These are phyloP conservation scores for Ceratobasidium theobromae DNA, from an alignment of 1,284 basidiomycete genomes.

Conservation along the genomic window DNA sequence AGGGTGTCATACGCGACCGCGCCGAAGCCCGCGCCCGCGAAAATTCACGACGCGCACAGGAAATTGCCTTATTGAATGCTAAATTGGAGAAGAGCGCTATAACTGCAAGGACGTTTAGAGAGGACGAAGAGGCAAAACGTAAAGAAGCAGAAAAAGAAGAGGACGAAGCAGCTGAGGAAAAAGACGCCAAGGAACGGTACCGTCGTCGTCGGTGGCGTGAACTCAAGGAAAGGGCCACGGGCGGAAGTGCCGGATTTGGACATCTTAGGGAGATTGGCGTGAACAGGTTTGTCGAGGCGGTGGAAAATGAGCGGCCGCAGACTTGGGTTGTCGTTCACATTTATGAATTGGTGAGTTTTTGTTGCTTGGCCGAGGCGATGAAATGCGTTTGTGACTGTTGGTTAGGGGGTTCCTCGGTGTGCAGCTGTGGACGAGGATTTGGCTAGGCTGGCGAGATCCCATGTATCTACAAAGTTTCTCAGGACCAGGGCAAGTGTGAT, in stretches of 20 bases:
- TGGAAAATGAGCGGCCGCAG: constrained; percentile 68
- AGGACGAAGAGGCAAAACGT: constrained; percentile 61
- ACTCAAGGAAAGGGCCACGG: constrained; percentile 44
- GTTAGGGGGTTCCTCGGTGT: constrained; percentile 68
- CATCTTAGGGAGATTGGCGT: constrained; percentile 79
- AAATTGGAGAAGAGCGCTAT: constrained; percentile 66
- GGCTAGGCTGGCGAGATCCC: constrained; percentile 63
- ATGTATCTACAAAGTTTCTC: constrained; percentile 77
- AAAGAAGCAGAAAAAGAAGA: constrained; percentile 42
- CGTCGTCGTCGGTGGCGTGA: constrained; percentile 41
- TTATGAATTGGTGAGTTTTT: constrained; percentile 65
- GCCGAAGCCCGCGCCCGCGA: constrained; percentile 63
- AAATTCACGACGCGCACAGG: constrained; percentile 51
- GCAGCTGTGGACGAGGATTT: constrained; percentile 68
- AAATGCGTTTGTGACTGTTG: background rate
- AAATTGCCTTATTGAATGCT: constrained; percentile 53
- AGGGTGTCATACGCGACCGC: constrained; percentile 77
- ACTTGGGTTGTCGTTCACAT: constrained; percentile 81
- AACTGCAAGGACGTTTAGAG: constrained; percentile 59
- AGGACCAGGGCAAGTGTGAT: constrained; percentile 70
- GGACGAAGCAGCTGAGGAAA: constrained; percentile 21
- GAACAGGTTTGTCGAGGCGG: constrained; percentile 69
- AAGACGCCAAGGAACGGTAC: constrained; percentile 39
- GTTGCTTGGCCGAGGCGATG: background rate
- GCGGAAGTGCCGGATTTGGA: constrained; percentile 54